These are phyloP conservation scores for Aspergillus latus DNA, from an alignment of 2,329 filamentous ascomycete genomes.

Conservation along the genomic window DNA sequence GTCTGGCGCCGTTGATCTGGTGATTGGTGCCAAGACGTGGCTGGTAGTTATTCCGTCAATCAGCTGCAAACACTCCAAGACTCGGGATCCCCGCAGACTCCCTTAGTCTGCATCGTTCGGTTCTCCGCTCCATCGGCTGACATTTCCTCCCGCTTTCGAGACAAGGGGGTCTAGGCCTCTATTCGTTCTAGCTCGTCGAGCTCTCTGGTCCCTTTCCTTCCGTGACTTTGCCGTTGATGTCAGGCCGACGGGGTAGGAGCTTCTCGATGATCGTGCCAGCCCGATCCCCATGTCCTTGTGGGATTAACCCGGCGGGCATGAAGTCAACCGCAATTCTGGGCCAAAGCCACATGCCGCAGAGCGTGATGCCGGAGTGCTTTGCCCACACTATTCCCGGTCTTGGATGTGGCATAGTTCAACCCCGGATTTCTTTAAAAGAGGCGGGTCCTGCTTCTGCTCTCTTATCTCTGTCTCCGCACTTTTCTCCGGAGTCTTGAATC, in stretches of 20 bases:
- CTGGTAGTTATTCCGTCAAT: constrained; percentile 27
- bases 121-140: constrained; percentile 19
- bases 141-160: constrained; percentile 7
- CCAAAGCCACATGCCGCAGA: constrained; percentile 1
- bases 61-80: constrained; percentile 12
- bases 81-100: constrained; percentile 6
- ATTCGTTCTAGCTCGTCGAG: constrained; percentile 11
- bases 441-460: constrained; percentile 20
- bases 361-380: background rate
- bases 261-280: background rate
- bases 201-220: constrained; percentile 4
- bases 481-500: constrained; percentile 13
- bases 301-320: constrained; percentile 16
- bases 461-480: constrained; percentile 20
- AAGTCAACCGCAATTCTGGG: background rate
- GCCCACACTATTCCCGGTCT: constrained; percentile 2
- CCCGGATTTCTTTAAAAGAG: constrained; percentile 26
- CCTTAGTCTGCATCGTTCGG: constrained; percentile 1
- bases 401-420: constrained; percentile 21
- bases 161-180: background rate
- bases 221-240: background rate
- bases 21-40: constrained; percentile 15
- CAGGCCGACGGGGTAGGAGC: background rate
- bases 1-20: constrained; percentile 18
- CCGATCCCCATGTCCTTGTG: constrained; percentile 1